Conservation (phyloP, 305 asterid species). For the Plantago coronopus region DNA sequence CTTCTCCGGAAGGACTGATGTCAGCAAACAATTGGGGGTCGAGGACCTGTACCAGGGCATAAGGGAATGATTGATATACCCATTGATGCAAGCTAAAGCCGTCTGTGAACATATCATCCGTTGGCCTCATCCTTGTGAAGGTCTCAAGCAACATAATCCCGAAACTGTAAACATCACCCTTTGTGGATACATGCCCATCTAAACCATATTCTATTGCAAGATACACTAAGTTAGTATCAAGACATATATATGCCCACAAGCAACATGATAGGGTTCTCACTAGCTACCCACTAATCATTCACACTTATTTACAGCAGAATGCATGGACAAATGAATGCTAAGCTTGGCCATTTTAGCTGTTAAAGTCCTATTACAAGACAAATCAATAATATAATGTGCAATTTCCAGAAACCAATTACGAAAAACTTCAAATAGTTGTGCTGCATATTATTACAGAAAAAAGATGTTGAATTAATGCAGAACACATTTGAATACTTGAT, state of each 20-base stretch:
- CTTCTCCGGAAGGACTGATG: slow-evolving; percentile 9
- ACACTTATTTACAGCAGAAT: too few relatives aligned
- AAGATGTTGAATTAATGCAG: too few relatives aligned
- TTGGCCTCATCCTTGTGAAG: slow-evolving; percentile 43
- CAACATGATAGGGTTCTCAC: too few relatives aligned
- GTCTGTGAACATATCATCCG: slow-evolving; percentile 31
- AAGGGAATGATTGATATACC: slow-evolving; percentile 30
- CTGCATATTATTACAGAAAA: not conserved
- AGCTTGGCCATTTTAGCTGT: too few relatives aligned
- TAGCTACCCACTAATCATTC: too few relatives aligned
- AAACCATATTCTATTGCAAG: slow-evolving; percentile 36
- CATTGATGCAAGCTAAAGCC: slow-evolving; percentile 38
- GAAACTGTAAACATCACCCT: slow-evolving; percentile 40
- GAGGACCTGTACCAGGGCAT: slow-evolving; percentile 27
- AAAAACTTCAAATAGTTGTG: too few relatives aligned
- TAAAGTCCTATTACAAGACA: too few relatives aligned
- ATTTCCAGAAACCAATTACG: too few relatives aligned
- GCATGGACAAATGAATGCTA: too few relatives aligned
- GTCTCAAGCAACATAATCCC: slow-evolving; percentile 43
- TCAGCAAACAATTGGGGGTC: slow-evolving; percentile 25
- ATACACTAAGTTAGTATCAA: not conserved
- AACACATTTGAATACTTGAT: too few relatives aligned
- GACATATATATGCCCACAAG: too few relatives aligned
- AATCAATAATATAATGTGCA: too few relatives aligned
- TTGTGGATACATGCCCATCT: slow-evolving; percentile 32